These are phyloP conservation scores for Monosporascus cannonballus DNA, from an alignment of 2,329 filamentous ascomycete genomes.

Conservation along the genomic window DNA sequence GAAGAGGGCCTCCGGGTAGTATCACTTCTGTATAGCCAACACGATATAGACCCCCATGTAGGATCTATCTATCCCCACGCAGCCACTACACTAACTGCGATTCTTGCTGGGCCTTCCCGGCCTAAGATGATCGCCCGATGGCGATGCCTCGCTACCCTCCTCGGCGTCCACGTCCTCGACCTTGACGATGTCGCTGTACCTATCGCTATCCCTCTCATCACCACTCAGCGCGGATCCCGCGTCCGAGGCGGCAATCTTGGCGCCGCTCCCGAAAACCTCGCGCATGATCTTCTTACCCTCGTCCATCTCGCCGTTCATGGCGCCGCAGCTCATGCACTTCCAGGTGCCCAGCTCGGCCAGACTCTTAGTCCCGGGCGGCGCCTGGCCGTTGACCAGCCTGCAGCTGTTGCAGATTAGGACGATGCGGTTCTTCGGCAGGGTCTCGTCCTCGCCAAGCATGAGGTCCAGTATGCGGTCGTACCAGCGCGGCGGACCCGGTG, in stretches of 20 bases:
- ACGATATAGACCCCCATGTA: too few relatives aligned
- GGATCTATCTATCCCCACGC: too few relatives aligned
- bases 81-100: too few relatives aligned
- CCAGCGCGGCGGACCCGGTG: conserved; percentile 56
- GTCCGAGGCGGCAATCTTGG: not conserved
- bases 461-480: conserved; percentile 92
- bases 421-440: conserved; percentile 81
- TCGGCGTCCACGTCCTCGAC: conserved; percentile 14
- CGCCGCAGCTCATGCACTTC: conserved; percentile 81
- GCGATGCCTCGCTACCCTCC: conserved; percentile 7
- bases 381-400: conserved; percentile 89
- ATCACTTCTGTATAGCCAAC: too few relatives aligned
- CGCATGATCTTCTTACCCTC: conserved; percentile 68
- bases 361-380: conserved; percentile 75
- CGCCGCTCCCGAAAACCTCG: conserved; percentile 43
- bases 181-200: conserved; percentile 16
- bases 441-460: conserved; percentile 91
- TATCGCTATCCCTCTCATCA: conserved; percentile 13
- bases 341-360: conserved; percentile 78
- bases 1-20: too few relatives aligned
- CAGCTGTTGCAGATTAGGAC: conserved; percentile 79
- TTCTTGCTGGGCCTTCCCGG: too few relatives aligned
- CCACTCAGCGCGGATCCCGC: not conserved
- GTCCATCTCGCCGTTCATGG: conserved; percentile 74
- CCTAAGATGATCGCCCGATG: too few relatives aligned